Evolutionary conservation across 164 flowering plant species (phyloP).

Genomic region (Taxillus chinensis): DNA sequence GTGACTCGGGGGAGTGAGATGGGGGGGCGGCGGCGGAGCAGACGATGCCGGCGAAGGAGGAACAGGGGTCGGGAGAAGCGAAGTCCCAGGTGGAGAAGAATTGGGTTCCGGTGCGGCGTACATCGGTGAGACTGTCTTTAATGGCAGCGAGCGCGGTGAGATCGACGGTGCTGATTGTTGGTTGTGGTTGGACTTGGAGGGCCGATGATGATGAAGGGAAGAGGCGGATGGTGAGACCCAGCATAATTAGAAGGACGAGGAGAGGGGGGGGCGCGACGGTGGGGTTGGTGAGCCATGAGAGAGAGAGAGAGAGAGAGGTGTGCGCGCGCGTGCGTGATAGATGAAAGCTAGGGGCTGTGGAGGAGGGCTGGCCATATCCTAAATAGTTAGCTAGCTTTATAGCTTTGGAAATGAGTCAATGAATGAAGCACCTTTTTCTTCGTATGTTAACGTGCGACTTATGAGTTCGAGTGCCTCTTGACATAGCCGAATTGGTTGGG

Average conservation of each 20-base stretch:
- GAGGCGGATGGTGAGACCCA: background rate
- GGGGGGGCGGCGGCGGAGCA: conserved; percentile 17
- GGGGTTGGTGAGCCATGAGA: background rate
- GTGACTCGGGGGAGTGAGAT: conserved; percentile 24
- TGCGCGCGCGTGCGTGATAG: background rate
- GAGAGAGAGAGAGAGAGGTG: background rate
- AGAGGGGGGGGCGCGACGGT: background rate
- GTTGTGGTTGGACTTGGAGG: background rate
- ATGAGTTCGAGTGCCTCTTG: too few relatives aligned
- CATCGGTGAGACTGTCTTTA: conserved; percentile 30
- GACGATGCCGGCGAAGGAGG: conserved; percentile 44
- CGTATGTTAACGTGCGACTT: too few relatives aligned
- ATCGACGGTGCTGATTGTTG: conserved; percentile 20
- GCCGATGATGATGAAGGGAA: conserved; percentile 5
- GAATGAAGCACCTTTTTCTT: too few relatives aligned
- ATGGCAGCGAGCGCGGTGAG: conserved; percentile 28
- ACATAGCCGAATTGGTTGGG: too few relatives aligned
- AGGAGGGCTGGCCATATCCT: too few relatives aligned
- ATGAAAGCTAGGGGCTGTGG: too few relatives aligned
- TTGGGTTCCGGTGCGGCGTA: conserved; percentile 15
- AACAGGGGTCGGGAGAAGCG: conserved; percentile 44
- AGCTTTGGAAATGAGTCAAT: too few relatives aligned
- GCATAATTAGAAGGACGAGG: conserved; percentile 6
- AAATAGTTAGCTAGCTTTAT: too few relatives aligned
- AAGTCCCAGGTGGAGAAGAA: conserved; percentile 69